These are phyloP conservation scores for Nakazawaea ernobii DNA, from an alignment of 805 yeast genomes.

Conservation along the genomic window DNA sequence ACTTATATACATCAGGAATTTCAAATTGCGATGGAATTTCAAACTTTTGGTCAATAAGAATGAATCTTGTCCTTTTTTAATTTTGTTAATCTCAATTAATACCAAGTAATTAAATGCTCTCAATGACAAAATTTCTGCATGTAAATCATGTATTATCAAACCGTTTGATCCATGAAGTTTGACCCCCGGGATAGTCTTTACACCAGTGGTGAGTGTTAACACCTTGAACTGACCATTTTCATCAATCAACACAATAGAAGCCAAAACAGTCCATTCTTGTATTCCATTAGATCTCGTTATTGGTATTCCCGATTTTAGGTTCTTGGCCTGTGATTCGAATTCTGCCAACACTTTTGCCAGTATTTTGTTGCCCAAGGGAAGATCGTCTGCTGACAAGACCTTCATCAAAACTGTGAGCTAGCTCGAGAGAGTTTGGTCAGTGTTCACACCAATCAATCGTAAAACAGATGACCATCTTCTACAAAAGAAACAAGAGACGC, in stretches of 20 bases:
- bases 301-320: slow-evolving; percentile 49
- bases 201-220: slow-evolving; percentile 70
- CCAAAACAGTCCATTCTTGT: slow-evolving; percentile 79
- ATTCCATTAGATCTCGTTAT: slow-evolving; percentile 53
- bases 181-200: slow-evolving; percentile 65
- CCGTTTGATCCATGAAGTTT: slow-evolving; percentile 45
- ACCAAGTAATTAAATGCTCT: slow-evolving; percentile 64
- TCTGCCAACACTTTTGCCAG: slow-evolving; percentile 14
- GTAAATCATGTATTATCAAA: slow-evolving; percentile 72
- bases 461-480: no score
- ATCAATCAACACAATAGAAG: slow-evolving; percentile 45
- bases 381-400: not conserved
- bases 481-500: no score
- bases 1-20: slow-evolving; percentile 57
- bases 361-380: slow-evolving; percentile 14
- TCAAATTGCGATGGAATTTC: slow-evolving; percentile 27
- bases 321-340: slow-evolving; percentile 21
- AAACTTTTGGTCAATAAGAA: not conserved
- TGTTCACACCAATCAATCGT: no score
- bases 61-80: slow-evolving; percentile 12
- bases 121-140: slow-evolving; percentile 78
- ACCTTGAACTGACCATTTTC: slow-evolving; percentile 23
- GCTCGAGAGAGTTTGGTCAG: no score
- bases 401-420: not conserved
- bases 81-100: slow-evolving; percentile 38